phyloP scores from a whole-genome alignment of 2,329 filamentous ascomycete species.

The Dendrostoma leiphaemia region DNA sequence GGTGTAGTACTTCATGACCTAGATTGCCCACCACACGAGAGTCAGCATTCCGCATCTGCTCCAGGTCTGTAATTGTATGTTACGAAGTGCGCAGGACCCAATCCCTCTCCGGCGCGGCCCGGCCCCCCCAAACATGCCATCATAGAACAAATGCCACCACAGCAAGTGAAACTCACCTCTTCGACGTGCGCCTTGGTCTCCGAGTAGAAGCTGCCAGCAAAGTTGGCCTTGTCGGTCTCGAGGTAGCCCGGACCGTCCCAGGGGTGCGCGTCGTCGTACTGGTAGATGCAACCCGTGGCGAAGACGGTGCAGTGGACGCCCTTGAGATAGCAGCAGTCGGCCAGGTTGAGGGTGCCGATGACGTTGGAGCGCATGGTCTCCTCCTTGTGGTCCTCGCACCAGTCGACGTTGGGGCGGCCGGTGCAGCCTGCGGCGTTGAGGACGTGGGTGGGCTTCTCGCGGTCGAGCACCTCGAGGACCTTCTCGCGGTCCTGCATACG shows the following conservation, averaged over 20 bases:
- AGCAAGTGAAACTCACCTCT: constrained; percentile 48
- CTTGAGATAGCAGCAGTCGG: constrained; percentile 57
- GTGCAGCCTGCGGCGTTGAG: constrained; percentile 66
- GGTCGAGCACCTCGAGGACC: constrained; percentile 55
- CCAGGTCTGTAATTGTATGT: too few species aligned
- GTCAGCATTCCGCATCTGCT: too few species aligned
- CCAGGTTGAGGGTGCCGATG: constrained; percentile 61
- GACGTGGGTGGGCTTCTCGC: constrained; percentile 63
- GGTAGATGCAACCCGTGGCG: constrained; percentile 67
- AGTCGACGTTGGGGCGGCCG: constrained; percentile 67
- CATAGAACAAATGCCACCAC: too few species aligned
- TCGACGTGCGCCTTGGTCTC: constrained; percentile 65
- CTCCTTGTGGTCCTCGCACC: constrained; percentile 69
- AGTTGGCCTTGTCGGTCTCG: constrained; percentile 64
- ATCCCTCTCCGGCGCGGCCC: too few species aligned
- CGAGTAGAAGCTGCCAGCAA: constrained; percentile 66
- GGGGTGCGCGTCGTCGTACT: constrained; percentile 60
- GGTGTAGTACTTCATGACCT: constrained; percentile 61
- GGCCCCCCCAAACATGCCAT: too few species aligned
- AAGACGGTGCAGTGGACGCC: constrained; percentile 64
- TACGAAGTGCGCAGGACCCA: too few species aligned
- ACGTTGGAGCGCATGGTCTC: constrained; percentile 67
- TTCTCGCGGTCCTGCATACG: constrained; percentile 63
- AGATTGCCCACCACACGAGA: not conserved
- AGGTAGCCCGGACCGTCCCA: constrained; percentile 58